Evolutionary conservation across 78 protist genomes (phyloP).

Genomic region (Cavenderia fasciculata): DNA sequence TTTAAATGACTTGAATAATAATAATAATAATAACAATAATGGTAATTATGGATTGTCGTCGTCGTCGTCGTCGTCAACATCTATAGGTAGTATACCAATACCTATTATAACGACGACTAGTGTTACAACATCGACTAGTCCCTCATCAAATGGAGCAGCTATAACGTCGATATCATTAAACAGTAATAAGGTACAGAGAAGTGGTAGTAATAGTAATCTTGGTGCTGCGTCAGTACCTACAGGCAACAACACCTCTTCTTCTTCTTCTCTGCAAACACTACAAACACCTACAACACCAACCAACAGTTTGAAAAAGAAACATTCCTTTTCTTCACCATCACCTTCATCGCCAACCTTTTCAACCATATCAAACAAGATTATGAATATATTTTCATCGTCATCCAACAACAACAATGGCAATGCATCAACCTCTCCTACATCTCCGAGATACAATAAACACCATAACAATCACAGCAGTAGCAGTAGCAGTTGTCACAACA

Average conservation of each 20-base stretch:
- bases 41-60: not conserved
- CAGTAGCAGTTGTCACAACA: not conserved
- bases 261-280: not conserved
- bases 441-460: not conserved
- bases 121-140: not conserved
- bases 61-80: not conserved
- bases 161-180: no score
- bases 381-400: not conserved
- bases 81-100: not conserved
- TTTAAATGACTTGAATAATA: not conserved
- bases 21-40: not conserved
- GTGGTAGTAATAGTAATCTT: no score
- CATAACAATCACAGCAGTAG: not conserved
- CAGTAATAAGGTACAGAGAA: not conserved
- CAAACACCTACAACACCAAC: not conserved
- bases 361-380: constrained; percentile 8
- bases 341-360: constrained; percentile 13
- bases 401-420: not conserved
- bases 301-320: constrained; percentile 1
- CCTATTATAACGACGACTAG: not conserved
- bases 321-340: not conserved
- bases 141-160: no score
- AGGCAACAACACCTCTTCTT: not conserved
- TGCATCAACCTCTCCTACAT: not conserved
- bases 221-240: not conserved